phyloP scores from a whole-genome alignment of 2,329 filamentous ascomycete species.

The Arthrobotrys conoides region DNA sequence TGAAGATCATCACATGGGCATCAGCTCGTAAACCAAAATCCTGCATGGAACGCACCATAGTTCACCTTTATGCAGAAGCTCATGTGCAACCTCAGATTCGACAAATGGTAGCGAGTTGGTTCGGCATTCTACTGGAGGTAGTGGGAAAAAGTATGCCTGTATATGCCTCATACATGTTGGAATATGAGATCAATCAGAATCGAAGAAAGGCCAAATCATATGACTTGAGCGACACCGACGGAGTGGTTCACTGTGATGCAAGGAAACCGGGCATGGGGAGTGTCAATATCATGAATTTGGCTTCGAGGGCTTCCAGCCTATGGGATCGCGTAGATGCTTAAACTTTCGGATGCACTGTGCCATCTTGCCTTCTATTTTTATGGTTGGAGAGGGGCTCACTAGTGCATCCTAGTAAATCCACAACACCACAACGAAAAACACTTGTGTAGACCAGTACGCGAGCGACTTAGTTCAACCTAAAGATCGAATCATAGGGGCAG shows the following conservation, averaged over 20 bases:
- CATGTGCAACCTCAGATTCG: constrained; percentile 49
- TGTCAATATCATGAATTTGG: constrained; percentile 36
- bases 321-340: constrained; percentile 50
- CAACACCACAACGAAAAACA: constrained; percentile 25
- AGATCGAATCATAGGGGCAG: neutral
- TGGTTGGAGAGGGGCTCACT: constrained; percentile 51
- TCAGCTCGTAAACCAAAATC: constrained; percentile 41
- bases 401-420: constrained; percentile 16
- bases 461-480: constrained; percentile 1
- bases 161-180: constrained; percentile 52
- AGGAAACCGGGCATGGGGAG: constrained; percentile 43
- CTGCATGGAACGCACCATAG: constrained; percentile 10
- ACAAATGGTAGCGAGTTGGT: constrained; percentile 46
- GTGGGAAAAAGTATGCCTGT: constrained; percentile 19
- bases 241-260: constrained; percentile 49
- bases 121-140: constrained; percentile 10
- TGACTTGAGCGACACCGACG: constrained; percentile 60
- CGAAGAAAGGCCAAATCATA: constrained; percentile 52
- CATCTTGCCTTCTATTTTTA: constrained; percentile 49
- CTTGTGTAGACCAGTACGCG: neutral
- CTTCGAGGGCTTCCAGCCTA: constrained; percentile 42
- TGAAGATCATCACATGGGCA: constrained; percentile 58
- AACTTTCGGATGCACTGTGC: constrained; percentile 48
- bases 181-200: constrained; percentile 45
- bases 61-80: constrained; percentile 48